These are phyloP conservation scores for Scheffersomyces segobiensis DNA, from an alignment of 1,139 yeast genomes.

Conservation along the genomic window DNA sequence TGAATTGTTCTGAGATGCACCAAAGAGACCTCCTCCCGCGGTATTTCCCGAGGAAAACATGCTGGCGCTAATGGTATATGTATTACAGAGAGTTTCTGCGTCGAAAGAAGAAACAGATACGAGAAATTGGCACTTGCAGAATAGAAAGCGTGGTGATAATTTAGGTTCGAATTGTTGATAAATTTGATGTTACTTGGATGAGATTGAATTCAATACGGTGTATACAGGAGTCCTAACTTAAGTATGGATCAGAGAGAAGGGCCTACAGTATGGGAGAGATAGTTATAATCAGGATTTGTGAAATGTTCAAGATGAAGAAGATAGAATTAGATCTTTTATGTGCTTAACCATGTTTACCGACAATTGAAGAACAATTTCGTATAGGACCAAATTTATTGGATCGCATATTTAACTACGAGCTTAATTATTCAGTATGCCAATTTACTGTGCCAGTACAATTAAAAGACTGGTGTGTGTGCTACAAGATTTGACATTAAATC, in stretches of 20 bases:
- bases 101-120: neutral
- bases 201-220: neutral
- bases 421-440: too few relatives aligned
- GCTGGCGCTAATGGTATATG: neutral
- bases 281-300: too few relatives aligned
- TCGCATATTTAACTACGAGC: too few relatives aligned
- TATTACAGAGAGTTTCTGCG: neutral
- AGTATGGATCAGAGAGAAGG: neutral
- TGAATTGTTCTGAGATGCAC: neutral
- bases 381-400: too few relatives aligned
- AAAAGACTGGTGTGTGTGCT: too few relatives aligned
- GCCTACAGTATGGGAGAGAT: too few relatives aligned
- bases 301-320: too few relatives aligned
- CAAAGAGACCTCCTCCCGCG: neutral
- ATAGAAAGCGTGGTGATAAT: neutral
- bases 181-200: neutral
- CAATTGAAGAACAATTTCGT: too few relatives aligned
- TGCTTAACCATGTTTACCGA: too few relatives aligned
- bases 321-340: too few relatives aligned
- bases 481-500: too few relatives aligned
- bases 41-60: neutral
- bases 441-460: too few relatives aligned
- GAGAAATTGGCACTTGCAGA: neutral
- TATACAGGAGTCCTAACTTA: neutral
- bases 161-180: neutral